Conservation (phyloP, 306 rosid species). For the Vicia sativa region DNA sequence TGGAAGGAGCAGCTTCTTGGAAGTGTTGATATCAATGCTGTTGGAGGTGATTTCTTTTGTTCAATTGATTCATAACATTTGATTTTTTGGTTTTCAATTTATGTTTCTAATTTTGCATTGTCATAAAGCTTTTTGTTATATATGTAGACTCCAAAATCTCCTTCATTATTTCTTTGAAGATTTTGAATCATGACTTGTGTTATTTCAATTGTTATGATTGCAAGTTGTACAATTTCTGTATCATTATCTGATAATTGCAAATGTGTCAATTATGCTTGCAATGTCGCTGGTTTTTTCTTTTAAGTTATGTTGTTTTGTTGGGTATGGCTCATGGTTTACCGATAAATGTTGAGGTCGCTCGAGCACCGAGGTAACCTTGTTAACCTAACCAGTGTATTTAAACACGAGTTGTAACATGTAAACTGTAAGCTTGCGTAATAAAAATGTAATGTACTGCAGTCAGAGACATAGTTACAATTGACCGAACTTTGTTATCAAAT, state of each 20-base stretch:
- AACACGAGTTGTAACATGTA: no score
- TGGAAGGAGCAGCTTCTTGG: constrained; percentile 99
- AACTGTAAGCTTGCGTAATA: no score
- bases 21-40: constrained; percentile 77
- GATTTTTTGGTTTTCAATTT: no score
- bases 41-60: constrained; percentile 65
- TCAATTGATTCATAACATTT: neutral
- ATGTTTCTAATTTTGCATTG: constrained; percentile 3
- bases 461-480: no score
- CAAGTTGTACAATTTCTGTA: constrained; percentile 1
- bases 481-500: no score
- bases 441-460: no score
- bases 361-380: no score
- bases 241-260: constrained; percentile 24
- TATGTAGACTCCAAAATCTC: constrained; percentile 11
- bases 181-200: constrained; percentile 3
- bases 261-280: neutral
- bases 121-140: no score
- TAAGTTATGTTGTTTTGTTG: neutral
- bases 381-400: no score
- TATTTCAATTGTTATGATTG: constrained; percentile 21
- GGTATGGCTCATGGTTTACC: no score
- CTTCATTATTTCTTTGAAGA: neutral
- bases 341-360: no score
- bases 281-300: constrained; percentile 10